Base-by-base conservation (phyloP, 176 grass and related monocot genomes). In the Phyllostachys edulis region DNA sequence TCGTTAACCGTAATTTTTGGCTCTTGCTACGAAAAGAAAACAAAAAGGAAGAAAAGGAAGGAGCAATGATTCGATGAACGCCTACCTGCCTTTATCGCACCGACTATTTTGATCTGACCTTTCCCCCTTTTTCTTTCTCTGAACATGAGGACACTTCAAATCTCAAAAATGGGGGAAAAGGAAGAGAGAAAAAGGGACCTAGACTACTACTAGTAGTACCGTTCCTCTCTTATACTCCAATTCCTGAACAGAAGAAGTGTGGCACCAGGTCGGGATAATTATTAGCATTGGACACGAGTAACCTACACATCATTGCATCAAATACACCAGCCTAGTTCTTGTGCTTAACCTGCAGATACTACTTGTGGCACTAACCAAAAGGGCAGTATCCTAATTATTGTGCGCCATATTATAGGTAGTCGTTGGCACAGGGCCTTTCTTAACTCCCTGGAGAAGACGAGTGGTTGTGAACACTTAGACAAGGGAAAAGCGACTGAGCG, bases 361-460 rank as follows among this genome's bases (percentile, higher is more conserved):
- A 55, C 23, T 52, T 15, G 2, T 80, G 36, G 45, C 1, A 12
- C 83, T 64, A 71, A 54, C 65, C 7, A 38, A 36, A 89, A 13
- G 11, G 0, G 4, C 17, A 21, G 69, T 50, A 70, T 89, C 21
- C 7, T 39, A 47, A 34, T 77, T 77, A 72, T 73, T 45, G 76
- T 80, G 75, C 52, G 40, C 78, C 59, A 77, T 27, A 47, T 86
- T 72, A 79, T 21, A 6, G 74, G 39, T 21, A 71, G 84, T 64
- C 4, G 88, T 90, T 90, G 78, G 78, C 51, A n/a, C 16, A 79
- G 82, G 23, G 38, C 47, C 20, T 32, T 26, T 40, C 11, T 66
- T 68, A 81, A 64, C 71, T 38, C 37, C 10, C 39, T 0, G 73
- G 6, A 34, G 71, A 26, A 79, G 71, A 63, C 54, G 44, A 59